These are phyloP conservation scores for Flaveria ramosissima DNA, from an alignment of 129 eudicot genomes.

Conservation along the genomic window DNA sequence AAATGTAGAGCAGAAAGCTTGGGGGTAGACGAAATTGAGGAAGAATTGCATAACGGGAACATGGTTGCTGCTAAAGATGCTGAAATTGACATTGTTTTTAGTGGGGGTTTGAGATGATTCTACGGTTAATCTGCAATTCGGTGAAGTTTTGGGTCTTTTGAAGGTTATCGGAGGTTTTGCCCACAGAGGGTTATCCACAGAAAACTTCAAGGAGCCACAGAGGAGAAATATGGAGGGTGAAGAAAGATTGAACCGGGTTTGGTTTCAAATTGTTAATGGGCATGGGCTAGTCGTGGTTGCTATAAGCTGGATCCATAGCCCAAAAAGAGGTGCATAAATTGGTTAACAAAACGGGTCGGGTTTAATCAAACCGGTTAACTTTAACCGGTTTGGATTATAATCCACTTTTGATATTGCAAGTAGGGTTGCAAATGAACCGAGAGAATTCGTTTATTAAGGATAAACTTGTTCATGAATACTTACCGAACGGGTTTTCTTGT, in stretches of 20 bases:
- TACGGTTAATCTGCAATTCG: neutral
- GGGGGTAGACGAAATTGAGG: conserved; percentile 51
- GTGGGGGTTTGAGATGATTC: neutral
- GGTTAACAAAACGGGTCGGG: no score
- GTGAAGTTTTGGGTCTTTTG: conserved; percentile 23
- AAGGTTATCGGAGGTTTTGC: neutral
- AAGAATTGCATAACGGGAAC: conserved; percentile 53
- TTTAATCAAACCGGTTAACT: no score
- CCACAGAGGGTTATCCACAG: conserved; percentile 39
- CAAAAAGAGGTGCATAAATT: no score
- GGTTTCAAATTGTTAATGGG: neutral
- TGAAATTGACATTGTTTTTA: conserved; percentile 61
- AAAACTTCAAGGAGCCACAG: neutral
- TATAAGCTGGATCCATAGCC: no score
- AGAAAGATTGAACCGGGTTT: conserved; percentile 14
- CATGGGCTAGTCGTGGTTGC: no score
- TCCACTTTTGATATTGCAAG: no score
- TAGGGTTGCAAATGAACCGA: no score
- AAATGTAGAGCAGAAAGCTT: conserved; percentile 37
- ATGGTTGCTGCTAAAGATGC: conserved; percentile 52
- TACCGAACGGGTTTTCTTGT: no score
- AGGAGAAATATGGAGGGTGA: conserved; percentile 10
- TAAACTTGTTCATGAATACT: no score
- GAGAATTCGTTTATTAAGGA: no score
- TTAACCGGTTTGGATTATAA: no score